phyloP scores from a whole-genome alignment of 78 protist species.

The Speleostelium caveatum region DNA sequence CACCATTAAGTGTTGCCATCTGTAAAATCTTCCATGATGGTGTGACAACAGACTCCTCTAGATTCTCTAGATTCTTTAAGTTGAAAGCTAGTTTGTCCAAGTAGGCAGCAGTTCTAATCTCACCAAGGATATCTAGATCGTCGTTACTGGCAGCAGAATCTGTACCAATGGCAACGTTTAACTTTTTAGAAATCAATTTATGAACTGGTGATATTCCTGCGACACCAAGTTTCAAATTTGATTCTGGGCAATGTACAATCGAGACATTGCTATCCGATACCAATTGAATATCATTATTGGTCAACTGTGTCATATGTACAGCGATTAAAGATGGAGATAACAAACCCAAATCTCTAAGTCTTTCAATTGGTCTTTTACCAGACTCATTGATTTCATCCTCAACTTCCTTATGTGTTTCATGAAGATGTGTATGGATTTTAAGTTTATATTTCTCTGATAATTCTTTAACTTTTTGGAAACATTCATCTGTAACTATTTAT shows the following conservation, averaged over 20 bases:
- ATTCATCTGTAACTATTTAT: constrained; percentile 45
- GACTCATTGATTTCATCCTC: constrained; percentile 14
- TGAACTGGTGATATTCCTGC: constrained; percentile 73
- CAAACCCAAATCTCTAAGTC: constrained; percentile 35
- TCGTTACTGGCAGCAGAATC: constrained; percentile 78
- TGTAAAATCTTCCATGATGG: neutral
- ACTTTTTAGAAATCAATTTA: constrained; percentile 22
- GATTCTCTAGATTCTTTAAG: neutral
- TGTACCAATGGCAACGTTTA: constrained; percentile 78
- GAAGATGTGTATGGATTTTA: constrained; percentile 84
- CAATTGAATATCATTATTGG: constrained; percentile 37
- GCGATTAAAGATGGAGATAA: constrained; percentile 71
- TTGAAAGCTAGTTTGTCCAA: constrained; percentile 46
- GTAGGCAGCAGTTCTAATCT: constrained; percentile 62
- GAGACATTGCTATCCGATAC: constrained; percentile 1
- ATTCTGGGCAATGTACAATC: constrained; percentile 82
- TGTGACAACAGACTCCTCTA: neutral
- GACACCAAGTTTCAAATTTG: constrained; percentile 80
- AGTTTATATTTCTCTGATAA: constrained; percentile 43
- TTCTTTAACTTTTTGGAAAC: constrained; percentile 41
- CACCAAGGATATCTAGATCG: constrained; percentile 80
- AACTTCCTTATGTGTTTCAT: constrained; percentile 83
- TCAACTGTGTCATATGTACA: constrained; percentile 83
- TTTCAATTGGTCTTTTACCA: constrained; percentile 53
- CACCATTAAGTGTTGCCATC: constrained; percentile 83